Evolutionary conservation across 306 rosid species (phyloP).

Genomic region (Cucurbita ficifolia): DNA sequence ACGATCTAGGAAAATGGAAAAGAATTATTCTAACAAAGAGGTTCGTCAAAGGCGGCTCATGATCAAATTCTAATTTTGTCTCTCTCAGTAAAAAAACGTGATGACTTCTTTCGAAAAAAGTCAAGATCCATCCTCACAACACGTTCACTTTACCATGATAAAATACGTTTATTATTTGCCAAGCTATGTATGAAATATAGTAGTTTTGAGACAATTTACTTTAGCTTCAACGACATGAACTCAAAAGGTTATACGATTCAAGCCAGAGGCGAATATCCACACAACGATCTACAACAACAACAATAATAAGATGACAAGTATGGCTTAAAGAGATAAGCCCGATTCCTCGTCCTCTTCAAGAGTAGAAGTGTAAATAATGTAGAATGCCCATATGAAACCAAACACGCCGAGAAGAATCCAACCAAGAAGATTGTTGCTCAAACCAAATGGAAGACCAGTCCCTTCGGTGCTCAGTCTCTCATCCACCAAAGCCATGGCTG

Average conservation of each 20-base stretch:
- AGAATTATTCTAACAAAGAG: no score
- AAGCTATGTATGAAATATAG: not conserved
- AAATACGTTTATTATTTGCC: no score
- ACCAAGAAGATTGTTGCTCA: conserved; percentile 85
- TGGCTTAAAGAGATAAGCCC: conserved; percentile 70
- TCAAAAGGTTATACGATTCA: not conserved
- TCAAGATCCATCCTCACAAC: no score
- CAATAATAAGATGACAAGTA: not conserved
- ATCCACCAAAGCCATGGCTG: conserved; percentile 91
- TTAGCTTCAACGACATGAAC: not conserved
- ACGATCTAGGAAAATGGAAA: no score
- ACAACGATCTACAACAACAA: not conserved
- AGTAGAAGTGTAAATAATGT: conserved; percentile 31
- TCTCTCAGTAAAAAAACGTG: no score
- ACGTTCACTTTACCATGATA: no score
- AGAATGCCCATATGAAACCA: conserved; percentile 60
- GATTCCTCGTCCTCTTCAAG: conserved; percentile 97
- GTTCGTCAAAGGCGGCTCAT: no score
- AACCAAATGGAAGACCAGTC: conserved; percentile 89
- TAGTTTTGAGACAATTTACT: not conserved
- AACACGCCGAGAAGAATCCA: conserved; percentile 79
- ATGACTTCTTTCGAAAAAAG: no score
- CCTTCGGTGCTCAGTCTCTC: conserved; percentile 89
- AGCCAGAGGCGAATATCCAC: not conserved
- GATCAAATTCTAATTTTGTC: no score